Conservation (phyloP, 768 basidiomycete species). For the Chiua virens region DNA sequence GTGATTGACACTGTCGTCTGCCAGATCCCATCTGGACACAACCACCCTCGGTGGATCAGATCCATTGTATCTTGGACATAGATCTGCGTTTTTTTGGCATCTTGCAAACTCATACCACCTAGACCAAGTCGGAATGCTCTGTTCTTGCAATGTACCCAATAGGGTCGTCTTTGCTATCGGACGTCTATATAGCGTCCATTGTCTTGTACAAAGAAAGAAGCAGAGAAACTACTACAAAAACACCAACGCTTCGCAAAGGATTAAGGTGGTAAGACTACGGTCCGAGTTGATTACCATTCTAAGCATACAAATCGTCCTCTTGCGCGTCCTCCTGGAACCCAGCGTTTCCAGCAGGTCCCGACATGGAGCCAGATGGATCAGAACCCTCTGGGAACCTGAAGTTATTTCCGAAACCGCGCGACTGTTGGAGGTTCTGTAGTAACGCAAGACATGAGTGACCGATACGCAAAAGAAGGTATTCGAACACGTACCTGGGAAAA, state of each 20-base stretch:
- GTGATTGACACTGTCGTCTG: not conserved
- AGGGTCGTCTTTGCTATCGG: too few relatives aligned
- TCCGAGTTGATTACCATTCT: conserved; percentile 1
- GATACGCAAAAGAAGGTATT: not conserved
- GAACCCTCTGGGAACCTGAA: conserved; percentile 97
- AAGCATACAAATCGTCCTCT: conserved; percentile 93
- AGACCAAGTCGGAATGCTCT: too few relatives aligned
- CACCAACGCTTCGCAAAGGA: not conserved
- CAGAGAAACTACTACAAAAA: conserved; percentile 6
- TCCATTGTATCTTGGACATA: too few relatives aligned
- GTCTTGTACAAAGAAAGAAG: not conserved
- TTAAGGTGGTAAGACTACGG: not conserved
- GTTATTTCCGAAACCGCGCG: conserved; percentile 87
- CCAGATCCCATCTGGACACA: too few relatives aligned
- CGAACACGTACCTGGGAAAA: conserved; percentile 73
- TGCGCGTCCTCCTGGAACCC: conserved; percentile 83
- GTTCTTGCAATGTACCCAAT: too few relatives aligned
- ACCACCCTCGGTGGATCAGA: too few relatives aligned
- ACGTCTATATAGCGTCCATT: conserved; percentile 13
- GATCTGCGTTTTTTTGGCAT: too few relatives aligned
- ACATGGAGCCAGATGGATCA: conserved; percentile 33
- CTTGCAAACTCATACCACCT: too few relatives aligned
- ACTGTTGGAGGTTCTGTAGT: conserved; percentile 82
- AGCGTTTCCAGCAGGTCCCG: conserved; percentile 59
- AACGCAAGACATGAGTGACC: not conserved